Evolutionary conservation across 2,329 filamentous ascomycete species (phyloP).

Genomic region (Neonectria sp.): DNA sequence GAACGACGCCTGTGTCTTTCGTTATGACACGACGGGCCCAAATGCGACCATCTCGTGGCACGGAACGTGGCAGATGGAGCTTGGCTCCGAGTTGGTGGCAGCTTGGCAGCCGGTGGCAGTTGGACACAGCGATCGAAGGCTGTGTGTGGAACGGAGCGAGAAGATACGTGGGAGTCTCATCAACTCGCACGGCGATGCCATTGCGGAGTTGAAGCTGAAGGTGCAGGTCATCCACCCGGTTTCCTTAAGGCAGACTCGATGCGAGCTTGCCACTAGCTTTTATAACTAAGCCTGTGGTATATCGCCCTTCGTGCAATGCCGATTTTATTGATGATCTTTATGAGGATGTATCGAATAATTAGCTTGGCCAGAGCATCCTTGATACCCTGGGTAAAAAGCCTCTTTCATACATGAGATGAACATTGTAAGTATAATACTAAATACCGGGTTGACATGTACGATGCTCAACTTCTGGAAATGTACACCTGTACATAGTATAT

Average conservation of each 20-base stretch:
- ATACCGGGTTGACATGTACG: background rate
- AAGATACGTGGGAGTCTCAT: slow-evolving; percentile 1
- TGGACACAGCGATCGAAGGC: background rate
- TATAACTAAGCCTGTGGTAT: background rate
- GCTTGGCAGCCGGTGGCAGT: slow-evolving; percentile 4
- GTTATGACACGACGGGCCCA: background rate
- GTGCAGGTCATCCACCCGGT: background rate
- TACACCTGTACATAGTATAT: background rate
- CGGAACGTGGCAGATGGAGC: slow-evolving; percentile 2
- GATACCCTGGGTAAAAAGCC: background rate
- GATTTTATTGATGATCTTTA: too few relatives aligned
- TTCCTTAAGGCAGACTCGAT: background rate
- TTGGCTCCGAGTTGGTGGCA: slow-evolving; percentile 12
- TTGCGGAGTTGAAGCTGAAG: slow-evolving; percentile 15
- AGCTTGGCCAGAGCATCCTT: background rate
- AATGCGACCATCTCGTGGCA: slow-evolving; percentile 2
- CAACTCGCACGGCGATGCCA: slow-evolving; percentile 7
- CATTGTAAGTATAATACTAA: background rate
- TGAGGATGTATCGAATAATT: too few relatives aligned
- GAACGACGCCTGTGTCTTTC: background rate
- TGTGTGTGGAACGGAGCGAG: slow-evolving; percentile 4
- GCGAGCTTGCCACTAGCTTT: background rate
- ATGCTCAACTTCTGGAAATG: background rate
- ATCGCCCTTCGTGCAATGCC: background rate
- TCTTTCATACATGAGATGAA: background rate